Conservation (phyloP, 805 yeast genomes). For the Kregervanrija delftensis region DNA sequence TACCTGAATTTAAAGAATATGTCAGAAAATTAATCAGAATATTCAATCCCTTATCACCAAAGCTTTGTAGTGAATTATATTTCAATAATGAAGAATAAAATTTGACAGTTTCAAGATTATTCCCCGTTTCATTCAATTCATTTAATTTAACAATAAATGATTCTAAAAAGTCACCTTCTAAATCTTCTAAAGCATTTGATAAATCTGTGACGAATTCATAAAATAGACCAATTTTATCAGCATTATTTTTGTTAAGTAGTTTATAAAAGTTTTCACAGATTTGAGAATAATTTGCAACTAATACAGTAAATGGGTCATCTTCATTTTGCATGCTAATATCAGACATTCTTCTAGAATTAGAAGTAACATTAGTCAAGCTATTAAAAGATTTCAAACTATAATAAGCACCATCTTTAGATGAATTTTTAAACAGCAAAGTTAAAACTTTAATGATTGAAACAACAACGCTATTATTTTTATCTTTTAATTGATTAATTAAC, state of each 20-base stretch:
- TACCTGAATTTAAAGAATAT: slow-evolving; percentile 16
- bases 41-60: slow-evolving; percentile 23
- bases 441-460: slow-evolving; percentile 41
- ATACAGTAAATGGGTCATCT: slow-evolving; percentile 22
- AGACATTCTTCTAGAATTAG: slow-evolving; percentile 24
- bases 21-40: slow-evolving; percentile 16
- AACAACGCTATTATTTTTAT: slow-evolving; percentile 44
- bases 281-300: slow-evolving; percentile 7
- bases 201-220: slow-evolving; percentile 20
- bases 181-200: slow-evolving; percentile 21
- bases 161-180: slow-evolving; percentile 17
- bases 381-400: slow-evolving; percentile 23
- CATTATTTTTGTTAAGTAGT: slow-evolving; percentile 12
- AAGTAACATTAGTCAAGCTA: slow-evolving; percentile 16
- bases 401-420: slow-evolving; percentile 26
- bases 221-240: slow-evolving; percentile 12
- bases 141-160: slow-evolving; percentile 12
- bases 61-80: slow-evolving; percentile 24
- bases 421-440: slow-evolving; percentile 30
- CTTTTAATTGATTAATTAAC: slow-evolving; percentile 32
- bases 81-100: slow-evolving; percentile 30
- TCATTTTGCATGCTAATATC: slow-evolving; percentile 33
- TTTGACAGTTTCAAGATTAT: slow-evolving; percentile 28
- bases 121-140: slow-evolving; percentile 13
- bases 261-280: slow-evolving; percentile 16